Conservation (phyloP, 345 rosid genomes). For the Mangifera indica region DNA sequence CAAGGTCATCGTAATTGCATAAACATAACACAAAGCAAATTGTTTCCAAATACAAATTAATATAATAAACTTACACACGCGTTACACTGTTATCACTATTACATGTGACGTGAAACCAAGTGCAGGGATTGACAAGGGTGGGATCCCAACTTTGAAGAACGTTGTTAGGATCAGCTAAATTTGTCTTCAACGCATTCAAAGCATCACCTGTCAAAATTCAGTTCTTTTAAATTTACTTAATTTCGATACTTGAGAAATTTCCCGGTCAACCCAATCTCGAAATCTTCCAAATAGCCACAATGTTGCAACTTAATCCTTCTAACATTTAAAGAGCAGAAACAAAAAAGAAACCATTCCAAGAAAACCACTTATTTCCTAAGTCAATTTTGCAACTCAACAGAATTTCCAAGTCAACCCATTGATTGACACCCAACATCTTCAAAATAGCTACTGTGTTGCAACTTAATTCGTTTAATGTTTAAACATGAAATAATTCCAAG, state of each 20-base stretch:
- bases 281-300: background rate
- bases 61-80: conserved; percentile 65
- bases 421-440: background rate
- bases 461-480: background rate
- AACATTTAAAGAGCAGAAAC: too few relatives aligned
- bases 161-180: conserved; percentile 66
- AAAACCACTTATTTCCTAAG: background rate
- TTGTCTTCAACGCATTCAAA: conserved; percentile 65
- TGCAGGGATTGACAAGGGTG: conserved; percentile 74
- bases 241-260: background rate
- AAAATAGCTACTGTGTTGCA: background rate
- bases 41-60: conserved; percentile 13
- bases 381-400: background rate
- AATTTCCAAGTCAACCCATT: conserved; percentile 7
- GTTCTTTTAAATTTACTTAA: conserved; percentile 5
- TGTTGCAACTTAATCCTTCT: too few relatives aligned
- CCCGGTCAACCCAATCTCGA: background rate
- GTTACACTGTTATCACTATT: conserved; percentile 59
- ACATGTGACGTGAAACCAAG: conserved; percentile 88
- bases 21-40: background rate
- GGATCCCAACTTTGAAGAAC: conserved; percentile 84
- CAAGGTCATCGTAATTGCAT: conserved; percentile 3
- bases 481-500: background rate
- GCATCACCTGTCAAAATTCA: conserved; percentile 64
- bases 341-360: background rate